Conservation (phyloP, 495 filamentous ascomycete species). For the Penicillium bovifimosum region DNA sequence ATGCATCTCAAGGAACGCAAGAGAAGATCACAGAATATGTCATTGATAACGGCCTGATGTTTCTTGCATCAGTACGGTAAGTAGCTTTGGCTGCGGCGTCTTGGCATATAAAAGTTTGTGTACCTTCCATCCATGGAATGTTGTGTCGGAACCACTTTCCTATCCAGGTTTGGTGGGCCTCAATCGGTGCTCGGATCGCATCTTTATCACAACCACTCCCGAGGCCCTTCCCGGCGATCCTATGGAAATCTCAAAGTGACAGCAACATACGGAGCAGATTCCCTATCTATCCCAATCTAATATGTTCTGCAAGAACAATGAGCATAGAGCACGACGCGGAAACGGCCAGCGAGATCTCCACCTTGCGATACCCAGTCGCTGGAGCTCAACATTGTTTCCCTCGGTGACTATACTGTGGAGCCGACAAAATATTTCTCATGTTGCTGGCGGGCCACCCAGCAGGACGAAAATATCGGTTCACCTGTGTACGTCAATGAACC, state of each 20-base stretch:
- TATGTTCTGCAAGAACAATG: conserved; percentile 13
- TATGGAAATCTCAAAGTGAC: neutral
- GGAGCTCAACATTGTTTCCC: conserved; percentile 19
- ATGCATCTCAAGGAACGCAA: too few relatives aligned
- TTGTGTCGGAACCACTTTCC: neutral
- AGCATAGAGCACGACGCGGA: conserved; percentile 17
- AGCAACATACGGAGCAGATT: conserved; percentile 7
- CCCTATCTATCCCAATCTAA: conserved; percentile 9
- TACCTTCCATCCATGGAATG: too few relatives aligned
- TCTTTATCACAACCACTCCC: too few relatives aligned
- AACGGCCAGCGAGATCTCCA: conserved; percentile 21
- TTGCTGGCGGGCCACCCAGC: conserved; percentile 18
- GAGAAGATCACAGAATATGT: too few relatives aligned
- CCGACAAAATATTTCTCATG: conserved; percentile 21
- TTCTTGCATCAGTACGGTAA: neutral
- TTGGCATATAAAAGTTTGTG: neutral
- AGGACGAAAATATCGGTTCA: conserved; percentile 15
- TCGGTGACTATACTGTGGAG: conserved; percentile 19
- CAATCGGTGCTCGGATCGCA: too few relatives aligned
- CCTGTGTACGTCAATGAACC: conserved; percentile 9
- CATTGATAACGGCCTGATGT: neutral
- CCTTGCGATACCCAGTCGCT: conserved; percentile 18
- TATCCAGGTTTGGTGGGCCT: too few relatives aligned
- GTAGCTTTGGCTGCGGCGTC: neutral
- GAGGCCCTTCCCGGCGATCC: too few relatives aligned